A percentile compares a stretch with the other conserved stretches of the same genome.
Evolutionary conservation across 2,329 filamentous ascomycete genomes (phyloP).

Genomic region (Neoascochyta sp.): DNA sequence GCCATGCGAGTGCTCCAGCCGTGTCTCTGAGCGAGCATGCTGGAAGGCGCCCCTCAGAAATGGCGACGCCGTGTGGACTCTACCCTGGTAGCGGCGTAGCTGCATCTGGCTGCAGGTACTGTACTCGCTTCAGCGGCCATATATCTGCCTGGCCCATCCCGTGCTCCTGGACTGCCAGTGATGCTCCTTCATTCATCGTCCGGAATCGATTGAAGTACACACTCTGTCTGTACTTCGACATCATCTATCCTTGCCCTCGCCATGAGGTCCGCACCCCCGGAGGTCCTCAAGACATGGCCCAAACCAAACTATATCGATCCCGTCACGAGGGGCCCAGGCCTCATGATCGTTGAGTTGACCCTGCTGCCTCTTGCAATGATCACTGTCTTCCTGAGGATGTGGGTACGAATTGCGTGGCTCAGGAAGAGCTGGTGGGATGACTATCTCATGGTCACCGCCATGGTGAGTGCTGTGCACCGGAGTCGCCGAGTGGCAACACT

Average conservation of each 20-base stretch:
- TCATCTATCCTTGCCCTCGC: conserved; percentile 7
- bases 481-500: conserved; percentile 13
- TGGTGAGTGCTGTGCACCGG: conserved; percentile 22
- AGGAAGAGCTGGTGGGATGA: conserved; percentile 40
- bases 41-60: conserved; percentile 20
- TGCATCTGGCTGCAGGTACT: conserved; percentile 19
- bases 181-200: conserved; percentile 24
- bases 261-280: conserved; percentile 34
- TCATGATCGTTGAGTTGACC: conserved; percentile 42
- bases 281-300: conserved; percentile 41
- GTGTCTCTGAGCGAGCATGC: conserved; percentile 15
- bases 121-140: conserved; percentile 13
- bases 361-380: conserved; percentile 37
- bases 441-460: conserved; percentile 38
- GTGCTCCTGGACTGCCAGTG: conserved; percentile 24
- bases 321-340: conserved; percentile 39
- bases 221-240: conserved; percentile 12
- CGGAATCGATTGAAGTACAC: conserved; percentile 17
- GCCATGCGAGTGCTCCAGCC: conserved; percentile 24
- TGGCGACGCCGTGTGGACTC: conserved; percentile 11
- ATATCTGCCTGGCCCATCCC: conserved; percentile 28
- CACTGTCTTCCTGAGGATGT: conserved; percentile 34
- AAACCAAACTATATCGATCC: conserved; percentile 45
- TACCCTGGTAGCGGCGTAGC: conserved; percentile 17
- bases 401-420: conserved; percentile 36